phyloP scores from a whole-genome alignment of 2,329 filamentous ascomycete species.

The Fusarium equiseti region DNA sequence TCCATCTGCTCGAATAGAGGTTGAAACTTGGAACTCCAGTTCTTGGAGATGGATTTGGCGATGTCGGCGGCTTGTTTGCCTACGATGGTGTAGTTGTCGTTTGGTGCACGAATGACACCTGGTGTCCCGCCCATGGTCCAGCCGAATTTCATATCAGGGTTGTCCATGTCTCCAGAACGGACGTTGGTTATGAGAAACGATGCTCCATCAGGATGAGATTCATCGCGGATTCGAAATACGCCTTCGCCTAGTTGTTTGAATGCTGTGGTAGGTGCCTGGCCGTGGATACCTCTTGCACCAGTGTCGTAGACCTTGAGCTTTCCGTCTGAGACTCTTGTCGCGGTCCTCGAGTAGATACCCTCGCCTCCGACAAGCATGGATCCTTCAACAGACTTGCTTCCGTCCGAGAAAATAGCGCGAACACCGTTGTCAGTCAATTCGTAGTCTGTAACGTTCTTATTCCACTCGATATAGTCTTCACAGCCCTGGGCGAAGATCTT shows the following conservation, averaged over 20 bases:
- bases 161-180: conserved; percentile 68
- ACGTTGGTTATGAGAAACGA: conserved; percentile 74
- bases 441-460: conserved; percentile 68
- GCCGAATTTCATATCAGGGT: conserved; percentile 68
- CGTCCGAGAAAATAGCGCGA: conserved; percentile 69
- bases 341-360: conserved; percentile 71
- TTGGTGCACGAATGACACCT: conserved; percentile 68
- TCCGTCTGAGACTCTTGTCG: conserved; percentile 69
- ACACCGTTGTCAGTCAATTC: conserved; percentile 68
- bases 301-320: conserved; percentile 72
- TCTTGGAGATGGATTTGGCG: conserved; percentile 64
- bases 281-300: conserved; percentile 73
- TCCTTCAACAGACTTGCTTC: conserved; percentile 68
- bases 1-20: conserved; percentile 70
- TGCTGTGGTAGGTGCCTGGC: conserved; percentile 71
- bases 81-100: conserved; percentile 69
- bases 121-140: conserved; percentile 73
- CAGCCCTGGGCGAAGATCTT: conserved; percentile 67
- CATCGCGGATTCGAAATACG: conserved; percentile 68
- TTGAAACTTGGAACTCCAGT: conserved; percentile 68
- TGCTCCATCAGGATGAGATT: conserved; percentile 58
- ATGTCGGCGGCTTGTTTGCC: conserved; percentile 68
- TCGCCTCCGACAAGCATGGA: conserved; percentile 71
- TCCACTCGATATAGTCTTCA: conserved; percentile 68
- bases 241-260: conserved; percentile 73